Base-by-base conservation (phyloP, 2,329 filamentous ascomycete genomes). In the Cladosporium sp. region DNA sequence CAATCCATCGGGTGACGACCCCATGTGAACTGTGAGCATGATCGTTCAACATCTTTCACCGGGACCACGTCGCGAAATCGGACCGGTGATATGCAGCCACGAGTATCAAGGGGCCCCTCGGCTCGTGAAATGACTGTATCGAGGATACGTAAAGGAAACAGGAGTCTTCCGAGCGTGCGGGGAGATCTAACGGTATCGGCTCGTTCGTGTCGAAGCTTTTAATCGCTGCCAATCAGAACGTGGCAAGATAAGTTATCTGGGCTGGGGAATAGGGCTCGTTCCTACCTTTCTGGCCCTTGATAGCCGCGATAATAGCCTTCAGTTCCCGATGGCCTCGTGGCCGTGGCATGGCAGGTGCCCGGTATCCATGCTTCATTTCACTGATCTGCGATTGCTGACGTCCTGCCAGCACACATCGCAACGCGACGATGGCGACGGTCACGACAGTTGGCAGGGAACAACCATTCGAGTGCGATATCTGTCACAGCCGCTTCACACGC, bases 391-490 rank as follows among this genome's bases (percentile, higher is more conserved):
- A 21, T 38, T 8, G 54, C 36, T 32, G 26, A 32, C 28, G 18
- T 12, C 24, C 26, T 15, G 7, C 49, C 12, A 32, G 32, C 32
- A 14, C 26, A 10, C 1, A 12, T 38, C 21, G n/a, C 15, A 36
- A 21, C 32, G 32, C 8, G 8, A 59, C 24, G 2, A 59, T 59
- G 36, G 18, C 57, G 21, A 59, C 26, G 2, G 15, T 28, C 3
- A 32, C 36, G 12, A 28, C 21, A 41, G 32, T 30, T 24, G 18
- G 32, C 49, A 51, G 30, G 12, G 30, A 59, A 21, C 79, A 81
- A 67, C 79, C 79, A 11, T 81, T 80, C 62, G 75, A 81, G 69
- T 81, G 79, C 69, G 67, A 71, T 32, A 64, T 80, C 61, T 81
- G 80, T 65, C 74, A 73, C 54, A 75, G 71, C 61, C 78, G 77